These are phyloP conservation scores for Zymoseptoria crescenta DNA, from an alignment of 2,329 filamentous ascomycete species.

Conservation along the genomic window DNA sequence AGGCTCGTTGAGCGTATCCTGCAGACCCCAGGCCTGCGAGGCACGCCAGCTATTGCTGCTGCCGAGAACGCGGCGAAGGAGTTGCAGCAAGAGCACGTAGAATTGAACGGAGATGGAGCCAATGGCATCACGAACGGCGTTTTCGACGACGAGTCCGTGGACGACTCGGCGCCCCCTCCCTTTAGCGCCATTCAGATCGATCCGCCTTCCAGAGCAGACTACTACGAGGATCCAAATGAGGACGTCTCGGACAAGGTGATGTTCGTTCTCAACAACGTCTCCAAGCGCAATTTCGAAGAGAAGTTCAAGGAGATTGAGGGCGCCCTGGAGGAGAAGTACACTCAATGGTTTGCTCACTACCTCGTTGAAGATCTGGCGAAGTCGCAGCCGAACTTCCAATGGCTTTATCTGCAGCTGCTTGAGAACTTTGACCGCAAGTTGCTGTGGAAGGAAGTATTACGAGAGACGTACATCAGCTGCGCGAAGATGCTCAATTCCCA, in stretches of 20 bases:
- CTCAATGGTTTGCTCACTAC: slow-evolving; percentile 94
- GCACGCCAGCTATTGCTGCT: slow-evolving; percentile 52
- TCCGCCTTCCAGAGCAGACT: slow-evolving; percentile 51
- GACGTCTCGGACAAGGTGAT: slow-evolving; percentile 87
- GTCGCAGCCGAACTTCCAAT: slow-evolving; percentile 93
- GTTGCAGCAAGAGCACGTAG: slow-evolving; percentile 21
- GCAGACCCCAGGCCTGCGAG: slow-evolving; percentile 71
- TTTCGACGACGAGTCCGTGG: slow-evolving; percentile 51
- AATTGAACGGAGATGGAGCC: slow-evolving; percentile 23
- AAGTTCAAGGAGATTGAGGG: slow-evolving; percentile 78
- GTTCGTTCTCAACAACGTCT: slow-evolving; percentile 95
- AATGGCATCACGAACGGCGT: slow-evolving; percentile 64
- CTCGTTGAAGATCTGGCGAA: slow-evolving; percentile 94
- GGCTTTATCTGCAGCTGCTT: slow-evolving; percentile 83
- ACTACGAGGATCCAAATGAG: slow-evolving; percentile 75
- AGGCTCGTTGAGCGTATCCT: slow-evolving; percentile 81
- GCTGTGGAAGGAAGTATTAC: slow-evolving; percentile 80
- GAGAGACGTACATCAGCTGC: slow-evolving; percentile 85
- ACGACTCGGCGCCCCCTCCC: slow-evolving; percentile 57
- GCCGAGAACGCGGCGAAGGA: slow-evolving; percentile 27
- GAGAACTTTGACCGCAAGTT: slow-evolving; percentile 70
- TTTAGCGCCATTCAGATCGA: slow-evolving; percentile 77
- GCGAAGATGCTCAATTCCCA: slow-evolving; percentile 86
- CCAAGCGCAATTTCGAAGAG: slow-evolving; percentile 73
- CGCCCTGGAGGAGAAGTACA: slow-evolving; percentile 69